Conservation (phyloP, 1,139 yeast species). For the Kurtzmaniella natalensis region DNA sequence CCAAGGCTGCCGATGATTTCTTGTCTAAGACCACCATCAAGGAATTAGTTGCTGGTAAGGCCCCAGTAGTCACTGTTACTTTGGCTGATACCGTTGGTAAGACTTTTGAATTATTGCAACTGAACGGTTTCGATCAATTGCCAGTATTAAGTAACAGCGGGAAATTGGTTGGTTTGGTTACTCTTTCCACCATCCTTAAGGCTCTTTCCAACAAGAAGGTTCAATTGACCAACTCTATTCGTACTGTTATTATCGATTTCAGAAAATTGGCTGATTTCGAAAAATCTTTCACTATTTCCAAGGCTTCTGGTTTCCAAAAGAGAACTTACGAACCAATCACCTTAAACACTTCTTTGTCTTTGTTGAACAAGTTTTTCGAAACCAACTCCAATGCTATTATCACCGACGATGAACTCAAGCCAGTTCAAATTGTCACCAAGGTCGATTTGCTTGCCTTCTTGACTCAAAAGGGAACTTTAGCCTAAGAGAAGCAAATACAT, state of each 20-base stretch:
- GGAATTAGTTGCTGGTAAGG: constrained; percentile 60
- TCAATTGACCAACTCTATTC: constrained; percentile 57
- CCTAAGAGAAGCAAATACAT: background rate
- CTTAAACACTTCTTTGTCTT: constrained; percentile 60
- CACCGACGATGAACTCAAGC: constrained; percentile 66
- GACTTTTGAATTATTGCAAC: constrained; percentile 68
- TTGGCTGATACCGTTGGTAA: constrained; percentile 58
- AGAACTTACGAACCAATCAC: constrained; percentile 65
- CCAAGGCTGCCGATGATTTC: constrained; percentile 48
- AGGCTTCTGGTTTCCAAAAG: constrained; percentile 60
- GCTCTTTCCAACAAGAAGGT: constrained; percentile 61
- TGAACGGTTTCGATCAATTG: constrained; percentile 80
- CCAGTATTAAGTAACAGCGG: constrained; percentile 66
- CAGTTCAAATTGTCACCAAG: constrained; percentile 83
- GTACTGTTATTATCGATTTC: constrained; percentile 67
- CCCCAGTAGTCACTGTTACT: constrained; percentile 77
- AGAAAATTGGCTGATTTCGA: constrained; percentile 67
- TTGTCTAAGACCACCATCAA: constrained; percentile 48
- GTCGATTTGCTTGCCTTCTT: constrained; percentile 75
- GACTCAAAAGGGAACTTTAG: constrained; percentile 30
- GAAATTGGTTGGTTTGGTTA: constrained; percentile 70
- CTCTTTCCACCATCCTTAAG: constrained; percentile 70
- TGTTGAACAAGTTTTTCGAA: constrained; percentile 78
- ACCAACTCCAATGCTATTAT: constrained; percentile 83
- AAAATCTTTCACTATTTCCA: constrained; percentile 60